Conservation (phyloP, 768 basidiomycete genomes). For the Calocybe indica region DNA sequence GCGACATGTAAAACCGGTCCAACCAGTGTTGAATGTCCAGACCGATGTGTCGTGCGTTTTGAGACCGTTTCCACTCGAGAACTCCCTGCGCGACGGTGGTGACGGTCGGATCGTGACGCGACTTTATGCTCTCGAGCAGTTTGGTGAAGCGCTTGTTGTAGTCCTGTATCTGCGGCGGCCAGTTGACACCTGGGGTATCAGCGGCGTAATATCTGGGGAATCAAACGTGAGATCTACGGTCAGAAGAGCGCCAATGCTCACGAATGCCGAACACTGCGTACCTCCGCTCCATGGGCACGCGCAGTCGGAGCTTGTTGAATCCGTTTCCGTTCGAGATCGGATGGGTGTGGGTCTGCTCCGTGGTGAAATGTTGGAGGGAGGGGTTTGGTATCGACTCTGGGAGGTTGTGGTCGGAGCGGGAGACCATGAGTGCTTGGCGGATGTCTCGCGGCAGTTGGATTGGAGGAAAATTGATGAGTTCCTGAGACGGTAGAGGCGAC, state of each 20-base stretch:
- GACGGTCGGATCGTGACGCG: constrained; percentile 93
- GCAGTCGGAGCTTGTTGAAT: constrained; percentile 55
- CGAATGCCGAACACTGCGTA: constrained; percentile 24
- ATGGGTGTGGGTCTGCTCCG: not conserved
- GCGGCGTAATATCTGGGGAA: constrained; percentile 70
- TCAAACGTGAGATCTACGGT: not conserved
- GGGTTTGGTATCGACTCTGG: constrained; percentile 74
- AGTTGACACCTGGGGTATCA: constrained; percentile 58
- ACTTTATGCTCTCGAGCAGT: constrained; percentile 83
- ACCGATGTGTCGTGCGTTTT: constrained; percentile 66
- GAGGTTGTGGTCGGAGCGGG: constrained; percentile 39
- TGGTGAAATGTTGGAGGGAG: no score
- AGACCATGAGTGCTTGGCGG: constrained; percentile 55
- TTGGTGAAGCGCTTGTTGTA: constrained; percentile 92
- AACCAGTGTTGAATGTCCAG: constrained; percentile 92
- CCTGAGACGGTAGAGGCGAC: constrained; percentile 40
- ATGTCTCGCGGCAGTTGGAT: constrained; percentile 65
- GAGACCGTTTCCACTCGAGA: constrained; percentile 86
- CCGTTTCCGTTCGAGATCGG: constrained; percentile 31
- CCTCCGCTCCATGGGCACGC: constrained; percentile 85
- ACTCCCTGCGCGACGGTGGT: constrained; percentile 96
- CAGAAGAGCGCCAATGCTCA: not conserved
- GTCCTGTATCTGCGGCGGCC: constrained; percentile 91
- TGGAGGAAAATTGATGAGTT: constrained; percentile 81
- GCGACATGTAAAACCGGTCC: constrained; percentile 94